These are phyloP conservation scores for Aquilaria agallochum DNA, from an alignment of 441 rosid genomes.

Conservation along the genomic window DNA sequence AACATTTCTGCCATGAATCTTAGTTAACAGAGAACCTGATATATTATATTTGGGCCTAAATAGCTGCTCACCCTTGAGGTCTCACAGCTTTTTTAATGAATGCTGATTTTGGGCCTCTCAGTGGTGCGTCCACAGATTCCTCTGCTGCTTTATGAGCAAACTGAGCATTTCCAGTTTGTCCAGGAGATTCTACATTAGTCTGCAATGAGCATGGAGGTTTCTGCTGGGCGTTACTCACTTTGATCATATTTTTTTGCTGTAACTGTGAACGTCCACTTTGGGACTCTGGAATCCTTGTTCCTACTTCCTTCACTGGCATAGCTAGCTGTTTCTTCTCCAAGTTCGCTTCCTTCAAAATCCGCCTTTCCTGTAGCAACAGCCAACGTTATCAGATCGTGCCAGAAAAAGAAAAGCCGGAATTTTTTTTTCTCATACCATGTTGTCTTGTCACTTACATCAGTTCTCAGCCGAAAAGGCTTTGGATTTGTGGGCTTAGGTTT, in stretches of 20 bases:
- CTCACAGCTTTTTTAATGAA: constrained; percentile 19
- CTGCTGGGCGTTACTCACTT: constrained; percentile 19
- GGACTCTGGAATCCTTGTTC: constrained; percentile 15
- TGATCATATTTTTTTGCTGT: constrained; percentile 18
- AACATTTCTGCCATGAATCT: too few relatives aligned
- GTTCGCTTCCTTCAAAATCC: constrained; percentile 69
- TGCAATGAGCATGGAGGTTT: constrained; percentile 8
- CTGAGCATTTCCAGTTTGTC: constrained; percentile 17
- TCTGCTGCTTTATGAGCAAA: constrained; percentile 8
- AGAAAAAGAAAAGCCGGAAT: background rate
- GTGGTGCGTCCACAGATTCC: constrained; percentile 8
- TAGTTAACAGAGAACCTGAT: background rate
- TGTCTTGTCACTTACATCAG: constrained; percentile 52
- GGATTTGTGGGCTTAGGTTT: constrained; percentile 85
- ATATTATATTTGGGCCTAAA: too few relatives aligned
- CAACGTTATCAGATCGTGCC: constrained; percentile 14
- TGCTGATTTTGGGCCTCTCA: constrained; percentile 26
- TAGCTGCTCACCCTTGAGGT: constrained; percentile 28
- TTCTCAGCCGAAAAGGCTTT: constrained; percentile 88
- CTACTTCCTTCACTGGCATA: constrained; percentile 32
- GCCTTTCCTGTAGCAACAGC: constrained; percentile 46
- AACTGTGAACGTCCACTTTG: constrained; percentile 18
- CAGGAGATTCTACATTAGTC: constrained; percentile 22
- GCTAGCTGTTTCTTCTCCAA: constrained; percentile 45
- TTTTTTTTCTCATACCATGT: background rate